Percentiles rank a stretch among this genome's conserved stretches.
Conservation (phyloP, 257 asterid genomes). For the Anisodus tanguticus region DNA sequence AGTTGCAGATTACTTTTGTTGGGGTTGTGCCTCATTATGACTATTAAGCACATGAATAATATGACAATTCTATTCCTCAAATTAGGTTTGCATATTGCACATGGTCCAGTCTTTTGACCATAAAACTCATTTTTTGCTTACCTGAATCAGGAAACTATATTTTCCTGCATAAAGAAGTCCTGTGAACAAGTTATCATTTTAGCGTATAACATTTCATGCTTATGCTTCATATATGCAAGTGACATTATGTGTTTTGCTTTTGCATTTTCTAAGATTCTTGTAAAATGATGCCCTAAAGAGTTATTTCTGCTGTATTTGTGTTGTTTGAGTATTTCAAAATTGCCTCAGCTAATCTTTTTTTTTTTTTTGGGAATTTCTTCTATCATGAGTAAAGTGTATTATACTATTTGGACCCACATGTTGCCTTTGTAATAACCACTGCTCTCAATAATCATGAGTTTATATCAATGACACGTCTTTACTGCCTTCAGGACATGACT, state of each 20-base stretch:
- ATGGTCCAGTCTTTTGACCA: constrained; percentile 5
- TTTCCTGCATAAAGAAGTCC: background rate
- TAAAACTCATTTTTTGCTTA: background rate
- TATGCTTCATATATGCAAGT: constrained; percentile 8
- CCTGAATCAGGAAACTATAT: background rate
- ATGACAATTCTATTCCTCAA: constrained; percentile 9
- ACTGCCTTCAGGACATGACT: background rate
- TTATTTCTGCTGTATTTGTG: constrained; percentile 12
- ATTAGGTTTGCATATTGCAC: constrained; percentile 2
- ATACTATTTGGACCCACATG: background rate
- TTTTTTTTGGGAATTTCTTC: constrained; percentile 19
- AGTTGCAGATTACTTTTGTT: background rate
- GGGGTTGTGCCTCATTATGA: background rate
- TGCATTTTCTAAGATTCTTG: constrained; percentile 13
- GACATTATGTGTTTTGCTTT: background rate
- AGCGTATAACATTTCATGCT: background rate
- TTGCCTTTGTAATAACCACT: constrained; percentile 17
- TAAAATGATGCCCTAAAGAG: constrained; percentile 12
- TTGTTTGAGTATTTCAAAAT: constrained; percentile 1
- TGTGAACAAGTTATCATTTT: background rate
- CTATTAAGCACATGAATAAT: background rate
- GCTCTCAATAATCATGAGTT: background rate
- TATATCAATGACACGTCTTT: background rate
- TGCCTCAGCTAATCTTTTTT: background rate
- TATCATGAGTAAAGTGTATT: background rate